These are phyloP conservation scores for Teratosphaeria viscida DNA, from an alignment of 2,329 filamentous ascomycete species.

Conservation along the genomic window DNA sequence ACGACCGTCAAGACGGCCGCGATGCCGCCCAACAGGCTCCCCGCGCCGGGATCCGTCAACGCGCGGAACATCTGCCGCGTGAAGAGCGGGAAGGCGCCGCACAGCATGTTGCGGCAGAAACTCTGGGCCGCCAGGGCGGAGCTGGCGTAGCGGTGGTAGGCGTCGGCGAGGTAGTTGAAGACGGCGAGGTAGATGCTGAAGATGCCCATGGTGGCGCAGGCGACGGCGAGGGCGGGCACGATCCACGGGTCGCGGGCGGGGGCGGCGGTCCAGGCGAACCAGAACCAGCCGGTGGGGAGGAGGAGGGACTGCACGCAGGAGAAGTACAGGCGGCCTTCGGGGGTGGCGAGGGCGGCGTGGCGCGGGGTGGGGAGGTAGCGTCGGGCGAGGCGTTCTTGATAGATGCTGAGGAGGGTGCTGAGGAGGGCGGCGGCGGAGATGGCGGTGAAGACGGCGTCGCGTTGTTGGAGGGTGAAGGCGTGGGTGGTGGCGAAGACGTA, in stretches of 20 bases:
- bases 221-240: conserved; percentile 57
- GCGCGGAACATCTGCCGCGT: conserved; percentile 62
- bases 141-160: conserved; percentile 74
- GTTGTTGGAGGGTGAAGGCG: conserved; percentile 55
- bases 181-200: conserved; percentile 78
- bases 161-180: conserved; percentile 88
- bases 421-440: conserved; percentile 58
- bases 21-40: conserved; percentile 65
- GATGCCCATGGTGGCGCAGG: conserved; percentile 72
- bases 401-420: conserved; percentile 53
- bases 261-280: conserved; percentile 64
- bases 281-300: conserved; percentile 70
- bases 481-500: conserved; percentile 63
- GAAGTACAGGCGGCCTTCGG: conserved; percentile 75
- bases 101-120: conserved; percentile 75
- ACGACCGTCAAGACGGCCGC: conserved; percentile 58
- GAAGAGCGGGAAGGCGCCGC: conserved; percentile 70
- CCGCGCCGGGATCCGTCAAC: conserved; percentile 60
- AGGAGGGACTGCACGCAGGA: conserved; percentile 65
- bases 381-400: conserved; percentile 15
- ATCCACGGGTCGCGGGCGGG: conserved; percentile 55
- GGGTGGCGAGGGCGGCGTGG: conserved; percentile 37
- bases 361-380: conserved; percentile 13
- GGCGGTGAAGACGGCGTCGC: conserved; percentile 62
- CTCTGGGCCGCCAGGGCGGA: conserved; percentile 79